These are phyloP conservation scores for Eremochloa ophiuroides DNA, from an alignment of 176 grass and related monocot species.

Conservation along the genomic window DNA sequence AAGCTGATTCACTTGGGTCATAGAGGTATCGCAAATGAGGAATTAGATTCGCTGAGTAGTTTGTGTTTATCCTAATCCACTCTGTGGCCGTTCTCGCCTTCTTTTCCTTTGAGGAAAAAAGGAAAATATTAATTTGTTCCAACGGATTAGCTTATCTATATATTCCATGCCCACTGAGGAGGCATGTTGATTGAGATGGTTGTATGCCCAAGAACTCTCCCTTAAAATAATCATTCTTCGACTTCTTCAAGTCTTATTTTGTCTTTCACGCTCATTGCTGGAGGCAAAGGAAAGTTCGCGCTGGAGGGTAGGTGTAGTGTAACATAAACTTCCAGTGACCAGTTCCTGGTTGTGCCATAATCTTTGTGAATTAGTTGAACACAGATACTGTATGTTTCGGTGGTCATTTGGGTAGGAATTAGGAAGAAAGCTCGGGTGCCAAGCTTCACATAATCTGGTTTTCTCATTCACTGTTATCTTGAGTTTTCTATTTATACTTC, in stretches of 20 bases:
- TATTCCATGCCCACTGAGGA: constrained; percentile 44
- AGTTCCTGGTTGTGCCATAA: constrained; percentile 2
- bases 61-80: constrained; percentile 44
- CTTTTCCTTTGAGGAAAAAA: constrained; percentile 26
- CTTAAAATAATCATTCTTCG: not conserved
- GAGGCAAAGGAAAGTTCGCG: not conserved
- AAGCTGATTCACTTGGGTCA: constrained; percentile 30
- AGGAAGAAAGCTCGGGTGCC: not conserved
- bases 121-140: constrained; percentile 11
- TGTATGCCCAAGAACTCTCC: constrained; percentile 31
- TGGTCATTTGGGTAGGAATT: not conserved
- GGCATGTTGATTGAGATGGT: constrained; percentile 29
- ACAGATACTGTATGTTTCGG: constrained; percentile 21
- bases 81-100: constrained; percentile 14
- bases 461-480: not conserved
- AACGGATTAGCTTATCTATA: constrained; percentile 39
- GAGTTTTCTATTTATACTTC: not conserved
- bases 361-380: constrained; percentile 13
- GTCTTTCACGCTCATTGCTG: not conserved
- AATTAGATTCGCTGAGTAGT: constrained; percentile 41
- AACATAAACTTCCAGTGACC: not conserved
- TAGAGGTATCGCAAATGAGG: constrained; percentile 30
- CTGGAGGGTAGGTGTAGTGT: constrained; percentile 13
- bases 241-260: not conserved
- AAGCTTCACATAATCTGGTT: not conserved